Evolutionary conservation across 208 protist genomes (phyloP), one percentile per base, ranked within the genome.

Genomic region (Lotmaria passim): DNA sequence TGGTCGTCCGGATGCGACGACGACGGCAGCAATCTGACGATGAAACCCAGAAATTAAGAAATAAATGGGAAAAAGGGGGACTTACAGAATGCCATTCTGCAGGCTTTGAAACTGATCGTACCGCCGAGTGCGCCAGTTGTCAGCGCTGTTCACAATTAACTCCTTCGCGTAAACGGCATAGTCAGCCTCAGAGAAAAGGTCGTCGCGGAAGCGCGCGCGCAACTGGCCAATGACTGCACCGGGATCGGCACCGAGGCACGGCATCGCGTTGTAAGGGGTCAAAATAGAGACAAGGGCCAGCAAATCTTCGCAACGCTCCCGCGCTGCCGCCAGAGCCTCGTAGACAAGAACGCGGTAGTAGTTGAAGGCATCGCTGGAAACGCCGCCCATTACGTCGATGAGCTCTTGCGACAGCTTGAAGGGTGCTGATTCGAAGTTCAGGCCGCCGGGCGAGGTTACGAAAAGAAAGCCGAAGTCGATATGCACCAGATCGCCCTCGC

Each of bases 381-480:
- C 61, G 24, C 92, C 94, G 34, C 92, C 96, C 79, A 98, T 94
- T 14, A 97, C 81, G 65, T 98, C 96, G 33, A 98, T 81, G 24
- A 95, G 89, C 69, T 98, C 94, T 61, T 93, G 85, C 19, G 92
- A 93, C 31, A 98, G 81, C 69, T 98, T 98, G 78, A 98, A 98
- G 3, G 95, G 95, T 4, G 93, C 91, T 3, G 88, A 96, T 74
- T 98, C 96, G 75, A 98, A 97, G 62, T 96, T 96, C 24, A 98
- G 70, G 31, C 96, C 94, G 12, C 97, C 97, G 19, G 98, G 98
- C 11, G 95, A 98, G n/a, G 94, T 98, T 28, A 87, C 86, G 44
- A 99, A 87, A 43, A 99, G 89, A 75, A 99, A 99, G 15, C 98
- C 98, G 86, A 99, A 99, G 82, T 99, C 98, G 66, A 99, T 99